Conservation (phyloP, 2,329 filamentous ascomycete genomes). For the Trichoderma sp. region DNA sequence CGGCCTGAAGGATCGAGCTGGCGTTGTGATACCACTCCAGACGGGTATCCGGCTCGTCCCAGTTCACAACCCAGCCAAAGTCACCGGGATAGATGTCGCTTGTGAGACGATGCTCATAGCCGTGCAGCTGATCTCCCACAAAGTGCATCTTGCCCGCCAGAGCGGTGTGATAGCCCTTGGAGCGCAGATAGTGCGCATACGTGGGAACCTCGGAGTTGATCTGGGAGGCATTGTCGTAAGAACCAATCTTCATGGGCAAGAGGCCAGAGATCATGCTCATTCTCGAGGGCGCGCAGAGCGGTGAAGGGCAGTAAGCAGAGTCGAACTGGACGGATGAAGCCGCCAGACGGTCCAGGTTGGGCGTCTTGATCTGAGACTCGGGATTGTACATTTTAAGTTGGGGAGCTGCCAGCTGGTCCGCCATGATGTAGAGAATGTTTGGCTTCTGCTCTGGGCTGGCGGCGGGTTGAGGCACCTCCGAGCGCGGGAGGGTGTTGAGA, state of each 20-base stretch:
- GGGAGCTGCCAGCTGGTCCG: slow-evolving; percentile 88
- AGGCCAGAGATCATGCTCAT: slow-evolving; percentile 95
- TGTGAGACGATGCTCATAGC: slow-evolving; percentile 89
- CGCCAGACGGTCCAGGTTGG: slow-evolving; percentile 80
- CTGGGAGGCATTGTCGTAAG: slow-evolving; percentile 87
- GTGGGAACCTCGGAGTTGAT: slow-evolving; percentile 82
- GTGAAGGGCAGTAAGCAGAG: slow-evolving; percentile 90
- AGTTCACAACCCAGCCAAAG: slow-evolving; percentile 92
- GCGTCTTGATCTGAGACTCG: slow-evolving; percentile 85
- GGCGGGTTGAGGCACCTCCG: slow-evolving; percentile 38
- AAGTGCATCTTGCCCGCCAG: slow-evolving; percentile 98
- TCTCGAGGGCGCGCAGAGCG: slow-evolving; percentile 85
- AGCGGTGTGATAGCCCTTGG: slow-evolving; percentile 82
- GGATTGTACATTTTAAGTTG: slow-evolving; percentile 89
- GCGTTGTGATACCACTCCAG: slow-evolving; percentile 97
- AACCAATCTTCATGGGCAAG: slow-evolving; percentile 84
- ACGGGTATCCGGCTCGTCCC: slow-evolving; percentile 82
- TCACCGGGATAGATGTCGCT: slow-evolving; percentile 94
- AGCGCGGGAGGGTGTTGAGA: slow-evolving; percentile 66
- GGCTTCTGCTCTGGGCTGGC: slow-evolving; percentile 32
- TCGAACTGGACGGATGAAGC: slow-evolving; percentile 84
- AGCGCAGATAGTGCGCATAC: slow-evolving; percentile 86
- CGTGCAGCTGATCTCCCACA: slow-evolving; percentile 89
- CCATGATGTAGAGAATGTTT: slow-evolving; percentile 78
- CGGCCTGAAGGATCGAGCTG: slow-evolving; percentile 87